These are phyloP conservation scores for Leucosporidium creatinivorum DNA, from an alignment of 768 basidiomycete species.

Conservation along the genomic window DNA sequence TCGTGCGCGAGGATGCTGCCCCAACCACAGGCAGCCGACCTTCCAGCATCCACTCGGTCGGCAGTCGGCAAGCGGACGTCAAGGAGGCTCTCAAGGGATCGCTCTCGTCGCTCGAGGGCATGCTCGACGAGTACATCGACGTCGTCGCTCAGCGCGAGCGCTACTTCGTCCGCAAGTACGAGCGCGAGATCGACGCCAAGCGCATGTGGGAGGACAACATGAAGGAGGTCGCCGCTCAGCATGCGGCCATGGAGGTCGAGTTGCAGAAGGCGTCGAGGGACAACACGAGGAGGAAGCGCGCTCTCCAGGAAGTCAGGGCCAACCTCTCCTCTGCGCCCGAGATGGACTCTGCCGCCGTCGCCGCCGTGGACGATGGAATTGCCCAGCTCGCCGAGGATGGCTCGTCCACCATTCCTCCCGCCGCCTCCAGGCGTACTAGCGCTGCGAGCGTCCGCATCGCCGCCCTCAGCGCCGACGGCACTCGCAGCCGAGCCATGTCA, in stretches of 20 bases:
- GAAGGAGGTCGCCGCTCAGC: constrained; percentile 74
- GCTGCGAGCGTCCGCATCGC: neutral
- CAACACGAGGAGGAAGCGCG: constrained; percentile 34
- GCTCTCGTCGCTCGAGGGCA: constrained; percentile 51
- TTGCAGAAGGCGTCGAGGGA: constrained; percentile 48
- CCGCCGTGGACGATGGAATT: constrained; percentile 6
- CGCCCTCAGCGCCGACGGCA: constrained; percentile 17
- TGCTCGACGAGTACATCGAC: constrained; percentile 60
- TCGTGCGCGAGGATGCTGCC: constrained; percentile 29
- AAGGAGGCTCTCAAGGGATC: constrained; percentile 49
- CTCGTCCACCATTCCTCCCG: constrained; percentile 6
- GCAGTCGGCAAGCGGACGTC: constrained; percentile 50
- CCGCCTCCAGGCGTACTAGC: constrained; percentile 4
- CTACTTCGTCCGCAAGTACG: constrained; percentile 54
- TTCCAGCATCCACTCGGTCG: constrained; percentile 34
- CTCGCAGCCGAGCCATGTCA: constrained; percentile 11
- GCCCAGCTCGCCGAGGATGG: neutral
- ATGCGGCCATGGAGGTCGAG: constrained; percentile 73
- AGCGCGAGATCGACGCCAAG: constrained; percentile 58
- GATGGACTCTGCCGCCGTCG: neutral
- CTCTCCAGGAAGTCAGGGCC: constrained; percentile 33
- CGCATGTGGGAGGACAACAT: constrained; percentile 86
- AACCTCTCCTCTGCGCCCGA: constrained; percentile 12
- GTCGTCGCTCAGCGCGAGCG: constrained; percentile 72
- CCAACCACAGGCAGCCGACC: constrained; percentile 12